These are phyloP conservation scores for Camelina neglecta DNA, from an alignment of 345 rosid genomes.

Conservation along the genomic window DNA sequence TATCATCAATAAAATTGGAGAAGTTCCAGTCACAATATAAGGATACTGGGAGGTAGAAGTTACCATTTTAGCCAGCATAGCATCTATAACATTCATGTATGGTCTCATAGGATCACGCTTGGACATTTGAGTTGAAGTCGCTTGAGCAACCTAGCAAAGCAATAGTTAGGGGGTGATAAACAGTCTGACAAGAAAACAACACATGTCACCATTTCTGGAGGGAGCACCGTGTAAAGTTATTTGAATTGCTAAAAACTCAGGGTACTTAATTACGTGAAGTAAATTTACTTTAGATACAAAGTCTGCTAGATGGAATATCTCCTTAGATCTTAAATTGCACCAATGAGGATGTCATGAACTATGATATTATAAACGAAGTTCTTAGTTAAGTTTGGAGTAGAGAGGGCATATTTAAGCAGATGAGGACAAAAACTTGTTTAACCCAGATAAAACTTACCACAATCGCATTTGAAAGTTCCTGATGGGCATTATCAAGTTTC, in stretches of 20 bases:
- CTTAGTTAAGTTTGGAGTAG: constrained; percentile 9
- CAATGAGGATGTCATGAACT: constrained; percentile 4
- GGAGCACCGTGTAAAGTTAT: not conserved
- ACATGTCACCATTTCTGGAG: not conserved
- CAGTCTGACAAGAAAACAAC: constrained; percentile 15
- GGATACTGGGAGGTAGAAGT: constrained; percentile 18
- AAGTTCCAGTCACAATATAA: not conserved
- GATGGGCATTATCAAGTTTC: constrained; percentile 97
- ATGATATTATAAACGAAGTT: not conserved
- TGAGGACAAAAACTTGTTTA: constrained; percentile 11
- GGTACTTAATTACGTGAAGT: constrained; percentile 1
- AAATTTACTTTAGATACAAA: constrained; percentile 3
- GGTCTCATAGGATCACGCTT: constrained; percentile 98
- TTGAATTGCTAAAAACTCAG: constrained; percentile 13
- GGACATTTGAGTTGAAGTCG: constrained; percentile 99
- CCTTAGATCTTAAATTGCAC: constrained; percentile 15
- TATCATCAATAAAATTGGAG: constrained; percentile 33
- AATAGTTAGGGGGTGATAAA: constrained; percentile 24
- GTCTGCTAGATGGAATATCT: constrained; percentile 21
- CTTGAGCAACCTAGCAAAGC: constrained; percentile 89
- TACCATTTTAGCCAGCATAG: constrained; percentile 90
- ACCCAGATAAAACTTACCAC: constrained; percentile 60
- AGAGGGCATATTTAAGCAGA: not conserved
- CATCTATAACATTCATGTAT: constrained; percentile 93
- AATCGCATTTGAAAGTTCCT: constrained; percentile 95